Evolutionary conservation across 306 rosid species (phyloP).

Genomic region (Cicer arietinum): DNA sequence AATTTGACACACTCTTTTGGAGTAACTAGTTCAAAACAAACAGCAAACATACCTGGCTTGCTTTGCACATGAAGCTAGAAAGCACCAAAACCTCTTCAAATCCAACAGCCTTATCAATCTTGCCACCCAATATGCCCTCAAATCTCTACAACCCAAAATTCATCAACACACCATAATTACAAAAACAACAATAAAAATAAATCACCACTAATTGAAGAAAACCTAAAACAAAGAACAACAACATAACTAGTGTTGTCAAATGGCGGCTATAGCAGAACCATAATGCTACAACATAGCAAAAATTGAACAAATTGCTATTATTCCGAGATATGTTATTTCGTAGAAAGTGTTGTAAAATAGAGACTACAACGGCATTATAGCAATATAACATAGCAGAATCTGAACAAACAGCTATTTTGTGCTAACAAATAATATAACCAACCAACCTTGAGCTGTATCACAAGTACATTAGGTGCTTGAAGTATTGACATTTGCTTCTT

Average conservation of each 20-base stretch:
- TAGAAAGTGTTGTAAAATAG: background rate
- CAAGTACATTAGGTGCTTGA: constrained; percentile 94
- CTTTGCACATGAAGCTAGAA: constrained; percentile 92
- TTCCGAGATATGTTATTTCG: background rate
- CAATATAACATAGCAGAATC: background rate
- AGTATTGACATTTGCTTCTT: constrained; percentile 94
- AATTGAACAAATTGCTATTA: background rate
- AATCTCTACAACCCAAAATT: constrained; percentile 78
- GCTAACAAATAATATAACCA: background rate
- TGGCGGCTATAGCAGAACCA: background rate
- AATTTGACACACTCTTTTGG: constrained; percentile 1
- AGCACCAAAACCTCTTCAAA: constrained; percentile 92
- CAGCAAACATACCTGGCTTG: constrained; percentile 73
- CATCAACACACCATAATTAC: constrained; percentile 43
- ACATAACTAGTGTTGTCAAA: background rate
- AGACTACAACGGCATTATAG: background rate
- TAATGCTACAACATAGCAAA: background rate
- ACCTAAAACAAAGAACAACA: background rate
- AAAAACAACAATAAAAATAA: background rate
- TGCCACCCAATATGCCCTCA: constrained; percentile 88
- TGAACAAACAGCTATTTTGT: constrained; percentile 2
- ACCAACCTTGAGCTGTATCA: constrained; percentile 89
- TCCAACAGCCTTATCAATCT: constrained; percentile 88
- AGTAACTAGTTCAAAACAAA: constrained; percentile 26
- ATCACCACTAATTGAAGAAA: constrained; percentile 21